Conservation (phyloP, 208 protist species). For the Porcisia deanei region DNA sequence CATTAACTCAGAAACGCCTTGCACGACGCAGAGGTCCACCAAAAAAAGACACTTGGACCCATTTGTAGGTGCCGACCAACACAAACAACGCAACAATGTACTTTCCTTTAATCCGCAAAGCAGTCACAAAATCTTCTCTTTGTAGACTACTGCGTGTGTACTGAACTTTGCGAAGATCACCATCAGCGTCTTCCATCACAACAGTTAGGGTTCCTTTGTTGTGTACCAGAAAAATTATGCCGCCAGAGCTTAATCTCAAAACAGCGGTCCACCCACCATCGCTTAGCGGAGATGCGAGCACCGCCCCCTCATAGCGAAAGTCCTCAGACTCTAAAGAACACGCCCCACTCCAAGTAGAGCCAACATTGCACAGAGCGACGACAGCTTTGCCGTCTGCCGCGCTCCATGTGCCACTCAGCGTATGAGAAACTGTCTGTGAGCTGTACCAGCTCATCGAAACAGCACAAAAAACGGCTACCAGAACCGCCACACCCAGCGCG, state of each 20-base stretch:
- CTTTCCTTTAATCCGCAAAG: slow-evolving; percentile 36
- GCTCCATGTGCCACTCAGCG: slow-evolving; percentile 31
- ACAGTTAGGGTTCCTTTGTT: slow-evolving; percentile 6
- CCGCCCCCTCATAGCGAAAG: slow-evolving; percentile 7
- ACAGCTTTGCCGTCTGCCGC: slow-evolving; percentile 19
- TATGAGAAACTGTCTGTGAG: slow-evolving; percentile 31
- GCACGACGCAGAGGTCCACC: slow-evolving; percentile 11
- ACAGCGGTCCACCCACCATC: slow-evolving; percentile 29
- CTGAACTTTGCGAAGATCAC: background rate
- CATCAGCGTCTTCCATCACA: background rate
- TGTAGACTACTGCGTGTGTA: slow-evolving; percentile 9
- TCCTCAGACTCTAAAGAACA: slow-evolving; percentile 16
- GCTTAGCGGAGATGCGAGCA: slow-evolving; percentile 23
- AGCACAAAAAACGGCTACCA: slow-evolving; percentile 33
- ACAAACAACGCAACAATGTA: slow-evolving; percentile 59
- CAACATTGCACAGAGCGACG: slow-evolving; percentile 10
- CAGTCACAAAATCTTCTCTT: slow-evolving; percentile 8
- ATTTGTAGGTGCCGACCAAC: slow-evolving; percentile 56
- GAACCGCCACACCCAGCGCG: slow-evolving; percentile 11
- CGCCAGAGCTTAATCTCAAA: background rate
- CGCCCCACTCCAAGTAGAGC: slow-evolving; percentile 12
- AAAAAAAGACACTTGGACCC: slow-evolving; percentile 28
- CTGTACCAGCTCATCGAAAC: slow-evolving; percentile 45
- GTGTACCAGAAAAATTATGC: slow-evolving; percentile 12
- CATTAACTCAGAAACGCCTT: slow-evolving; percentile 19